phyloP scores from a whole-genome alignment of 176 grass and related monocot genomes.

The Hordeum marinum region DNA sequence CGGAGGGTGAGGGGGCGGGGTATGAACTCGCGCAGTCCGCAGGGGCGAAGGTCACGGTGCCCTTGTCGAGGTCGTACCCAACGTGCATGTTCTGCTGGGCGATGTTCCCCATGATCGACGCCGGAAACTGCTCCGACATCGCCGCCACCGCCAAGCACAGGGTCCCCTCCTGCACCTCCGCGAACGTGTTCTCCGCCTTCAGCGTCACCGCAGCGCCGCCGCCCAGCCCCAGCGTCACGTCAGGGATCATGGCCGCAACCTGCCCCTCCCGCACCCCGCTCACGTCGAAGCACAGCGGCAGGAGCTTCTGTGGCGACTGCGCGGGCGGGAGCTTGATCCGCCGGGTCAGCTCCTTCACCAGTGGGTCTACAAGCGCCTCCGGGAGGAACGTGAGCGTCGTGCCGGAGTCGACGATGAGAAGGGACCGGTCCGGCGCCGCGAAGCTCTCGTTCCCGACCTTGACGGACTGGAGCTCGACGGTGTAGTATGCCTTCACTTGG shows the following conservation, averaged over 20 bases:
- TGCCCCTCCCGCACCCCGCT: neutral
- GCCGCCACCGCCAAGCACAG: neutral
- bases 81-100: conserved; percentile 4
- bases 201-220: neutral
- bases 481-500: conserved; percentile 10
- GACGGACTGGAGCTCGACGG: conserved; percentile 30
- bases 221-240: neutral
- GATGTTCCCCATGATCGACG: neutral
- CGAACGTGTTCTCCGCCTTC: conserved; percentile 4
- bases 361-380: neutral
- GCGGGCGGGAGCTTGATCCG: neutral
- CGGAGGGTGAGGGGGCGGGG: neutral
- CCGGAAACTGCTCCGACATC: neutral
- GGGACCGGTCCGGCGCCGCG: neutral
- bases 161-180: neutral
- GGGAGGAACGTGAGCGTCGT: neutral
- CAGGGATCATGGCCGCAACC: neutral
- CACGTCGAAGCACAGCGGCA: neutral
- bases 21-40: neutral
- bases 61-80: neutral
- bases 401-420: neutral
- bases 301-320: neutral
- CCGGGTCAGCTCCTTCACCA: neutral
- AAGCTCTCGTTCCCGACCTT: conserved; percentile 12
- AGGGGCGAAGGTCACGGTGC: neutral